These are phyloP conservation scores for Acanthamoeba castellanii DNA, from an alignment of 208 protist genomes.

Conservation along the genomic window DNA sequence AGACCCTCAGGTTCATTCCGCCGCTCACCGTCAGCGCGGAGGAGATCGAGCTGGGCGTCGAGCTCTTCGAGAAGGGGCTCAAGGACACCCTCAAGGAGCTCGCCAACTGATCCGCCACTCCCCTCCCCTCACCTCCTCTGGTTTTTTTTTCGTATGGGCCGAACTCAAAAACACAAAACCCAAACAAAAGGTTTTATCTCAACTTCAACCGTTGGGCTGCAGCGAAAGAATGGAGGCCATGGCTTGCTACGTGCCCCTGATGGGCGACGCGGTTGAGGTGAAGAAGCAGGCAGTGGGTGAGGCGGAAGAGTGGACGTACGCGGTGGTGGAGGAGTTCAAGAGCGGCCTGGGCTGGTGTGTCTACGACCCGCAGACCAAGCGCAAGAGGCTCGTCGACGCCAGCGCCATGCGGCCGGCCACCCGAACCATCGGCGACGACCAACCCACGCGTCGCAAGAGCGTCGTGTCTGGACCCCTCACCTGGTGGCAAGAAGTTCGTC, in stretches of 20 bases:
- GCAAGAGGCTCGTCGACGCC: not conserved
- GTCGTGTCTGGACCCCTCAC: not conserved
- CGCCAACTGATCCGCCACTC: not conserved
- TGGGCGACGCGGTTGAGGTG: conserved; percentile 28
- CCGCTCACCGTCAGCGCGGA: conserved; percentile 78
- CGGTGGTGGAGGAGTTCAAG: not conserved
- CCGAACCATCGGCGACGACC: not conserved
- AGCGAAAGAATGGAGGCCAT: no score
- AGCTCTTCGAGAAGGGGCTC: conserved; percentile 76
- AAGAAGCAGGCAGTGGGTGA: not conserved
- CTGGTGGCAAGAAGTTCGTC: not conserved
- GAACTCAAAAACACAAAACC: no score
- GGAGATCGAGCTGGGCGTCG: conserved; percentile 77
- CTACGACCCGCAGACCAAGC: not conserved
- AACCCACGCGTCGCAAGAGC: not conserved
- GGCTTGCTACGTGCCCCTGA: not conserved
- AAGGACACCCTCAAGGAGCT: conserved; percentile 57
- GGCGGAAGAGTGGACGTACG: not conserved
- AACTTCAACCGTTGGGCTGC: no score
- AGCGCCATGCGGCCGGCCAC: not conserved
- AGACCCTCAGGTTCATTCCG: conserved; percentile 84
- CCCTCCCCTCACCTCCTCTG: no score
- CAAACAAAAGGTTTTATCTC: no score
- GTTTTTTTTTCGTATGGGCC: no score
- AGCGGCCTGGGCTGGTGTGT: not conserved